These are phyloP conservation scores for Malus asiatica DNA, from an alignment of 306 rosid species.

Conservation along the genomic window DNA sequence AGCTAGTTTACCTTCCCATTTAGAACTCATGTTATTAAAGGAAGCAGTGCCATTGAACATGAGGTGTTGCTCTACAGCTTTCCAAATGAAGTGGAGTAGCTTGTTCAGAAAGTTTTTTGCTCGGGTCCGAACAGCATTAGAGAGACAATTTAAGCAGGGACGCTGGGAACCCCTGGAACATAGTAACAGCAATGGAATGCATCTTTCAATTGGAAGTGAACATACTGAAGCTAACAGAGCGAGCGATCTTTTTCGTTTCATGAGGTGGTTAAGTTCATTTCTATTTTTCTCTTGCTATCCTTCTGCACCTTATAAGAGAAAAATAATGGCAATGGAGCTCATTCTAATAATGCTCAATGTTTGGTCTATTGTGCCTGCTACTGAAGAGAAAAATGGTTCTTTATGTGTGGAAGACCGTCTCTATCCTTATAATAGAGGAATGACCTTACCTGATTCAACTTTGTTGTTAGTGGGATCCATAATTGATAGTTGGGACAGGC, in stretches of 20 bases:
- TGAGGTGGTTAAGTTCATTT: constrained; percentile 95
- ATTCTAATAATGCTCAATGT: constrained; percentile 68
- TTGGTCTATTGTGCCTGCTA: constrained; percentile 65
- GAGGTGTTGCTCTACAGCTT: constrained; percentile 92
- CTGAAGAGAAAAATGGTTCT: constrained; percentile 27
- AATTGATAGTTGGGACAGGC: constrained; percentile 97
- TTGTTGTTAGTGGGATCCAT: constrained; percentile 83
- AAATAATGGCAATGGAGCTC: constrained; percentile 92
- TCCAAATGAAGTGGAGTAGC: constrained; percentile 98
- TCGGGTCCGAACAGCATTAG: constrained; percentile 88
- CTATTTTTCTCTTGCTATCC: constrained; percentile 95
- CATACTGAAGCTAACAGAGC: constrained; percentile 49
- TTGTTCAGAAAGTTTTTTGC: constrained; percentile 84
- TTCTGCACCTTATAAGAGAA: constrained; percentile 96
- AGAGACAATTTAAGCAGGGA: constrained; percentile 86
- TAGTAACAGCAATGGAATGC: constrained; percentile 19
- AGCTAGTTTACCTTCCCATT: constrained; percentile 79
- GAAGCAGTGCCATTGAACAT: constrained; percentile 89
- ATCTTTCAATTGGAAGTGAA: constrained; percentile 30
- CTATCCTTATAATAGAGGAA: constrained; percentile 68
- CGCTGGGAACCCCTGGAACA: constrained; percentile 58
- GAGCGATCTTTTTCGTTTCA: constrained; percentile 69
- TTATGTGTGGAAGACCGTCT: constrained; percentile 37
- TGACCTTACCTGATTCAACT: constrained; percentile 67
- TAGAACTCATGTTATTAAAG: constrained; percentile 77